Conservation (phyloP, 768 basidiomycete species). For the Panaeolus papilionaceus region DNA sequence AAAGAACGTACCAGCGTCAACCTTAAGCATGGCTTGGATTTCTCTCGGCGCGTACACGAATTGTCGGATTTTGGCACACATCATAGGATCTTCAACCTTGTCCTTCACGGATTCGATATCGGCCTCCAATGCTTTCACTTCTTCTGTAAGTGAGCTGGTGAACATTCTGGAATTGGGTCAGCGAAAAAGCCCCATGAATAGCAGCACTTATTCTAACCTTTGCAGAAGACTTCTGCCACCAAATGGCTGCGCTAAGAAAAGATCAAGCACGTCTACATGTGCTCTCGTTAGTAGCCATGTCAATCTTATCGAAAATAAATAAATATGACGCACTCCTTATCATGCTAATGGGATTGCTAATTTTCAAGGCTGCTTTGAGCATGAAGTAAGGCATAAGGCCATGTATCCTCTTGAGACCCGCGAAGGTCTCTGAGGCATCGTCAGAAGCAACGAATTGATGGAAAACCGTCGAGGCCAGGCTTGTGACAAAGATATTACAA, state of each 20-base stretch:
- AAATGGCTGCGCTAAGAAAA: slow-evolving; percentile 97
- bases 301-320: slow-evolving; percentile 14
- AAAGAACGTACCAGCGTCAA: slow-evolving; percentile 70
- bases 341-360: slow-evolving; percentile 97
- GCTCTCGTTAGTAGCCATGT: background rate
- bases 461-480: slow-evolving; percentile 95
- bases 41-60: slow-evolving; percentile 90
- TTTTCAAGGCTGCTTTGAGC: slow-evolving; percentile 88
- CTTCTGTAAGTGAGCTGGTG: slow-evolving; percentile 89
- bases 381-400: slow-evolving; percentile 98
- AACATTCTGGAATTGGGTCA: slow-evolving; percentile 74
- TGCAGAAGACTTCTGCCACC: slow-evolving; percentile 93
- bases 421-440: slow-evolving; percentile 87
- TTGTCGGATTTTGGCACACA: slow-evolving; percentile 87
- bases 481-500: slow-evolving; percentile 36
- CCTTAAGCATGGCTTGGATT: slow-evolving; percentile 82
- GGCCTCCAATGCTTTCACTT: slow-evolving; percentile 82
- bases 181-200: slow-evolving; percentile 10
- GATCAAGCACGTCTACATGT: slow-evolving; percentile 72
- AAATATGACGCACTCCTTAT: slow-evolving; percentile 69
- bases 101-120: slow-evolving; percentile 88
- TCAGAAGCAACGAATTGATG: slow-evolving; percentile 95
- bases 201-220: slow-evolving; percentile 51
- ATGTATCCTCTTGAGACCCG: slow-evolving; percentile 89
- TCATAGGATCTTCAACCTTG: slow-evolving; percentile 86